phyloP scores from a whole-genome alignment of 352 stramenopile genomes.

The Phytopythium helicoides region DNA sequence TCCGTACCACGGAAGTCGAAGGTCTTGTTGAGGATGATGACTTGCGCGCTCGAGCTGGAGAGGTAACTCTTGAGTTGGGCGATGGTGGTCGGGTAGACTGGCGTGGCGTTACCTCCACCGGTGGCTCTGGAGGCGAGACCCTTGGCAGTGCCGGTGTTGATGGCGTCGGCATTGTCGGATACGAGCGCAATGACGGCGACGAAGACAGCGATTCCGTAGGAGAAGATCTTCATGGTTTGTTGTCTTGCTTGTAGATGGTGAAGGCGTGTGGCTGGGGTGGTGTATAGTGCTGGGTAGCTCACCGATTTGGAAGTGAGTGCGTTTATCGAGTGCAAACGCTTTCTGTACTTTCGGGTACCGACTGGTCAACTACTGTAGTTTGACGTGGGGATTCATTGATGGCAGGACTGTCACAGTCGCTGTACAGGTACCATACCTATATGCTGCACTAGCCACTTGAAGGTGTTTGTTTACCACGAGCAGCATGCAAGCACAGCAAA shows the following conservation, averaged over 20 bases:
- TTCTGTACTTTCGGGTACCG: too few species aligned
- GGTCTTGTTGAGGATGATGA: slow-evolving; percentile 17
- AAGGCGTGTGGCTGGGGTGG: neutral
- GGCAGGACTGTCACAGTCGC: too few species aligned
- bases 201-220: slow-evolving; percentile 3
- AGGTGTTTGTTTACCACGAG: too few species aligned
- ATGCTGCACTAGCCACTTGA: too few species aligned
- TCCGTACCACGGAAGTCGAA: slow-evolving; percentile 17
- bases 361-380: too few species aligned
- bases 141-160: slow-evolving; percentile 18
- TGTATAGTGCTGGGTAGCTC: too few species aligned
- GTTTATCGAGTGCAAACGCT: too few species aligned
- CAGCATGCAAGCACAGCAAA: too few species aligned
- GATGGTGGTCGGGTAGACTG: slow-evolving; percentile 23
- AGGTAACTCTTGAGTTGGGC: slow-evolving; percentile 20
- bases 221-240: slow-evolving; percentile 7
- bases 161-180: neutral
- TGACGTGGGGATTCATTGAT: too few species aligned
- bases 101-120: slow-evolving; percentile 12
- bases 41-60: neutral
- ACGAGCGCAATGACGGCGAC: slow-evolving; percentile 6
- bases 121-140: slow-evolving; percentile 15
- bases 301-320: too few species aligned
- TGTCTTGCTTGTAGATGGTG: too few species aligned
- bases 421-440: too few species aligned